Percentiles rank a stretch among this genome's conserved stretches.
phyloP scores from a whole-genome alignment of 352 stramenopile genomes.

The Pythium dissimile region DNA sequence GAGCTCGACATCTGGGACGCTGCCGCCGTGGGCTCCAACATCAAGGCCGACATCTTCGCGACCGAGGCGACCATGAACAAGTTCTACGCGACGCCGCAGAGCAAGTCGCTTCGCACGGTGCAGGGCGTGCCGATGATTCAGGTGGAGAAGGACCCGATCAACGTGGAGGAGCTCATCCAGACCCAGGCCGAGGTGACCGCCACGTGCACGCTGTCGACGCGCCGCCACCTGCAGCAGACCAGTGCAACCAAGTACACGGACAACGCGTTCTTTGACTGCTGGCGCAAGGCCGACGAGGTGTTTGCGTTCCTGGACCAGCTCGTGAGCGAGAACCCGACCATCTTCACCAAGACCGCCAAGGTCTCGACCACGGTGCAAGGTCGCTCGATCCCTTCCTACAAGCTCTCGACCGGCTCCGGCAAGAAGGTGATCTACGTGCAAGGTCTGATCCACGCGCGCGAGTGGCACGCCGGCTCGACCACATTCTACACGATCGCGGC shows the following conservation, averaged over 20 bases:
- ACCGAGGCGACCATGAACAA: constrained; percentile 19
- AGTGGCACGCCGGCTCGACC: constrained; percentile 29
- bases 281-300: constrained; percentile 27
- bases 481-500: constrained; percentile 26
- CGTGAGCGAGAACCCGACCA: constrained; percentile 21
- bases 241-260: constrained; percentile 23
- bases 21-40: constrained; percentile 1
- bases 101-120: constrained; percentile 11
- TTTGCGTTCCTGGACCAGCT: constrained; percentile 27
- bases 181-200: background rate
- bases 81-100: constrained; percentile 16
- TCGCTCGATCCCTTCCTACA: constrained; percentile 26
- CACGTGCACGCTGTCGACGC: constrained; percentile 11
- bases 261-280: constrained; percentile 37
- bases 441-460: constrained; percentile 30
- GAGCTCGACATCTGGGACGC: constrained; percentile 28
- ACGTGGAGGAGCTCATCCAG: constrained; percentile 9
- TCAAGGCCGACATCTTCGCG: constrained; percentile 29
- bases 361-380: constrained; percentile 25
- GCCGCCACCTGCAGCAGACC: constrained; percentile 15
- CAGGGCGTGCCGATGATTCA: constrained; percentile 13
- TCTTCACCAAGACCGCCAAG: constrained; percentile 25
- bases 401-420: constrained; percentile 21
- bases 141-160: constrained; percentile 9
- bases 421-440: constrained; percentile 29